phyloP scores from a whole-genome alignment of 2,329 filamentous ascomycete genomes.

The Sarocladium strictum region DNA sequence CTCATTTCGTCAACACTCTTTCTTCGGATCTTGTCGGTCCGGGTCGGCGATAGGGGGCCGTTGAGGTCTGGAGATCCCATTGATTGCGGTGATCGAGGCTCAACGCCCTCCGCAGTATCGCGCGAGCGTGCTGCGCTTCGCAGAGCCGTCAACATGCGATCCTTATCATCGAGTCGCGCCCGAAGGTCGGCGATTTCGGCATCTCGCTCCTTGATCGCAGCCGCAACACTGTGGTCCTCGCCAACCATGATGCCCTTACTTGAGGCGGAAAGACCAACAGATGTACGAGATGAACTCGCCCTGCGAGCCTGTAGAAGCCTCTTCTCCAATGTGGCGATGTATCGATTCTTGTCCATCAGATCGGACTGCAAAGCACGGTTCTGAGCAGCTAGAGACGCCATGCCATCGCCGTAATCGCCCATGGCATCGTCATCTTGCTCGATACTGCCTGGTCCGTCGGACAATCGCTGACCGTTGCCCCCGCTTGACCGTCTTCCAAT shows the following conservation, averaged over 20 bases:
- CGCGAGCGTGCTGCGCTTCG: conserved; percentile 80
- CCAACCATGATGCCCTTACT: conserved; percentile 63
- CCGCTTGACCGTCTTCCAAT: conserved; percentile 48
- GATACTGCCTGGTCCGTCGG: conserved; percentile 27
- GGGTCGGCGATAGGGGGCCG: conserved; percentile 18
- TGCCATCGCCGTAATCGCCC: conserved; percentile 82
- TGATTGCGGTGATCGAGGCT: conserved; percentile 24
- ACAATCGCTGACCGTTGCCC: conserved; percentile 29
- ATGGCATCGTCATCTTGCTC: conserved; percentile 62
- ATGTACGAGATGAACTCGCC: conserved; percentile 83
- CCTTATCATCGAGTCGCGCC: conserved; percentile 86
- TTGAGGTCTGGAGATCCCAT: conserved; percentile 4
- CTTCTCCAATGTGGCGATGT: conserved; percentile 91
- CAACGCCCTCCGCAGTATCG: conserved; percentile 64
- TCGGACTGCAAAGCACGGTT: conserved; percentile 92
- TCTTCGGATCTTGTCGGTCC: conserved; percentile 37
- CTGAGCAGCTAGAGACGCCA: conserved; percentile 75
- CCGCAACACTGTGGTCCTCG: conserved; percentile 70
- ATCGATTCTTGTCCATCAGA: conserved; percentile 91
- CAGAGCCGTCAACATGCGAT: conserved; percentile 84
- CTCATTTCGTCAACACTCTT: conserved; percentile 89
- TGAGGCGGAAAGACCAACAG: conserved; percentile 59
- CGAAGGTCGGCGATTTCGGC: conserved; percentile 88
- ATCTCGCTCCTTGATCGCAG: conserved; percentile 80
- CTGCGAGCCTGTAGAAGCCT: conserved; percentile 83